A percentile compares a stretch with the other conserved stretches of the same genome.
phyloP scores from a whole-genome alignment of 2,329 filamentous ascomycete genomes.

The Bipolaris victoriae region DNA sequence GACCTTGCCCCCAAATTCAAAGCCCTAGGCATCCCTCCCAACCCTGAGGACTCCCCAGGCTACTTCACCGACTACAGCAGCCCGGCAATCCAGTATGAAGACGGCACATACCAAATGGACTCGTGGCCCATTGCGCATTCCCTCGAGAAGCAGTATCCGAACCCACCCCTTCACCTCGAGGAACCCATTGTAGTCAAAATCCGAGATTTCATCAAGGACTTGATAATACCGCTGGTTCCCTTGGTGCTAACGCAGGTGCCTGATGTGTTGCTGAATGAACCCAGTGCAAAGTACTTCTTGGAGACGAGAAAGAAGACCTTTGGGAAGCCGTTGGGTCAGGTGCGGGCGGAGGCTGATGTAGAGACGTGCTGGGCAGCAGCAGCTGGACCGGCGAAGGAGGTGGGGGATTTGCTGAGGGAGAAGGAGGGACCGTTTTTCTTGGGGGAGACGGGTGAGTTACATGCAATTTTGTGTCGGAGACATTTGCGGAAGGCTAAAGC shows the following conservation, averaged over 20 bases:
- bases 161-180: constrained; percentile 64
- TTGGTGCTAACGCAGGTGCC: constrained; percentile 56
- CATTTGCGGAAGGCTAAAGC: background rate
- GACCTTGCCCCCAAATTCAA: constrained; percentile 65
- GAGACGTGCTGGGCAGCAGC: constrained; percentile 59
- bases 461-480: too few species aligned
- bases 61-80: constrained; percentile 57
- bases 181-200: constrained; percentile 58
- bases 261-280: constrained; percentile 57
- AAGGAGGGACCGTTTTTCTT: constrained; percentile 66
- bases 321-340: constrained; percentile 62
- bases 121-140: constrained; percentile 64
- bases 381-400: constrained; percentile 44
- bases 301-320: constrained; percentile 56
- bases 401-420: constrained; percentile 59
- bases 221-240: constrained; percentile 25
- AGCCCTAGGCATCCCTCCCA: constrained; percentile 53
- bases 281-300: constrained; percentile 62
- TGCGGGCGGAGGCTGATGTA: constrained; percentile 56
- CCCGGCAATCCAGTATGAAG: constrained; percentile 62
- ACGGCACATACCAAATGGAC: constrained; percentile 68
- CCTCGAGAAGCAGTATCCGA: constrained; percentile 65
- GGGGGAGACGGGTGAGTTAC: constrained; percentile 56
- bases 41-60: constrained; percentile 44
- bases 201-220: constrained; percentile 46